A percentile compares a stretch with the other conserved stretches of the same genome.
These are phyloP conservation scores for Backusella mclennaniae DNA, from an alignment of 192 early-diverging fungal species.

Conservation along the genomic window DNA sequence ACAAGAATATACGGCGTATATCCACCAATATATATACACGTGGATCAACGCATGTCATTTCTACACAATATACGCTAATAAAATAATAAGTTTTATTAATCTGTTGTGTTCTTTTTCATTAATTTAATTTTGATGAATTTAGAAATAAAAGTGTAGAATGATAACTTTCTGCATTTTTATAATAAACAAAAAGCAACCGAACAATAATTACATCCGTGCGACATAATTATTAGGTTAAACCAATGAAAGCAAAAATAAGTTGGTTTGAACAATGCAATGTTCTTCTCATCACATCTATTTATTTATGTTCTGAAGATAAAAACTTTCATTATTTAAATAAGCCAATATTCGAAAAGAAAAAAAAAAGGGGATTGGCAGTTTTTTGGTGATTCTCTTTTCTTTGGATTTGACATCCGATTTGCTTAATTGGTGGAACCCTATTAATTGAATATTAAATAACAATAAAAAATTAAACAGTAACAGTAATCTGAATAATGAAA, in stretches of 20 bases:
- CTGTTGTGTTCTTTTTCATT: not conserved
- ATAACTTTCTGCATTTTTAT: not conserved
- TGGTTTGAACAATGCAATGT: not conserved
- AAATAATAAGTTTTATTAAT: not conserved
- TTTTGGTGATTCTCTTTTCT: not conserved
- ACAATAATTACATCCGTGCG: not conserved
- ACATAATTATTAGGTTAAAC: not conserved
- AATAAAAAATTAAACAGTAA: not conserved
- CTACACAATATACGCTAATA: not conserved
- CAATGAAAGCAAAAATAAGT: not conserved
- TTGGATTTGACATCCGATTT: not conserved
- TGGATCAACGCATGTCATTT: not conserved
- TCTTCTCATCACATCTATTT: not conserved
- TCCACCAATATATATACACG: not conserved
- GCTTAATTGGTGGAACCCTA: not conserved
- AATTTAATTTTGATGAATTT: not conserved
- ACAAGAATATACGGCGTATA: not conserved
- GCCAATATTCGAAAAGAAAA: not conserved
- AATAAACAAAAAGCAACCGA: not conserved
- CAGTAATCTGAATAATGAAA: not conserved
- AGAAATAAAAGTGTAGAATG: not conserved
- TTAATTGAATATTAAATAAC: not conserved
- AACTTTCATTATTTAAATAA: not conserved
- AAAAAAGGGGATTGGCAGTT: not conserved
- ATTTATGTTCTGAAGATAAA: not conserved